Evolutionary conservation across 495 filamentous ascomycete species (phyloP), one percentile per base, ranked within the genome.

Genomic region (Massariosphaeria phaeospora): DNA sequence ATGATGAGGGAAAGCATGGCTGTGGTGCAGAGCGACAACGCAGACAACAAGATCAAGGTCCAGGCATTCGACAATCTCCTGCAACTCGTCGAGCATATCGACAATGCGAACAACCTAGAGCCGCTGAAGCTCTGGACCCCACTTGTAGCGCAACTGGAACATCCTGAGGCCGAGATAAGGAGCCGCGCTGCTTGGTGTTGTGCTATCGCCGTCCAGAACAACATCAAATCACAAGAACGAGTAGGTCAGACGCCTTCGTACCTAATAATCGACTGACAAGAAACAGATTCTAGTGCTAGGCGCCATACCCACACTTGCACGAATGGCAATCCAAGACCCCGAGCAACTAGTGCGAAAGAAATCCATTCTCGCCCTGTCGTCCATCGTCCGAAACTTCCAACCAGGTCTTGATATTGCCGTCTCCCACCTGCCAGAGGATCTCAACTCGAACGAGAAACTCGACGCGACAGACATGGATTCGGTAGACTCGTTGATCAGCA

Each of bases 61-160:
- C 82, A 81, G 41, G 94, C 94, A 26, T 95, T 96, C 69, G 93
- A 98, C 77, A 95, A 96, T 73, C 86, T 97, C 45, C 90, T 96
- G 73, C 85, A 94, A 67, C 73, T 96, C 34, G 83, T 97, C 60
- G 93, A 96, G 73, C 78, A 75, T 33, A 79, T 97, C 55, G 93
- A 98, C 74, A 98, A 97, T 71, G 90, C 93, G 40, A 96, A 96
- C 74, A 91, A 95, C 68, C 74, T 96, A 48, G 83, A 82, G 40
- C 77, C 78, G 6, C 72, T 96, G 13, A 78, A 77, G 6, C 72
- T 96, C 41, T 98, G 93, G 93, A 75, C 78, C 6, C 88, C 88
- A 17, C 71, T 98, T 41, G 73, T 95, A 6, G 62, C 71, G 1
- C 76, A 87, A 34, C 75, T 98, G 15, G 66, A 73, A 38, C 76